Evolutionary conservation across 495 filamentous ascomycete genomes (phyloP), one percentile per base, ranked within the genome.

Genomic region (Endocarpon pusillum): DNA sequence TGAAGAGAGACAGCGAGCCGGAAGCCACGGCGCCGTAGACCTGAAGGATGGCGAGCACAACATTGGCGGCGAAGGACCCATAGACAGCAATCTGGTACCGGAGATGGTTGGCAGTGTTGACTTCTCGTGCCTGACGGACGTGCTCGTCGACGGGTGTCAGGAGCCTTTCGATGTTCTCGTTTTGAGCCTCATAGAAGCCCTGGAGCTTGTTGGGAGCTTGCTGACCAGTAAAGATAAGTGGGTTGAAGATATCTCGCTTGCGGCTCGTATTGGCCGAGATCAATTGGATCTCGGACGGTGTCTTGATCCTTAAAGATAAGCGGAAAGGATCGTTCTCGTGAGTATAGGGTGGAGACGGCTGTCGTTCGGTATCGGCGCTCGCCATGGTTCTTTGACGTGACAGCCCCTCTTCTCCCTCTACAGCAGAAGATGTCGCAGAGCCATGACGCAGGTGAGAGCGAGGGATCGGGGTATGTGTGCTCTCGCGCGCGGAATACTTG

Each of bases 101-200:
- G 19, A 91, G 58, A 33, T 82, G 73, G 46, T 91, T 87, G 19
- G 82, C 76, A 37, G 67, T 69, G 35, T 78, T 74, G 50, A 85
- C 69, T 39, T 89, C 74, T 38, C 75, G 76, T 21, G 85, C 84
- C 12, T 80, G 71, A 20, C 74, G 69, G 22, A 78, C 62, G 49
- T 96, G 91, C 48, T 94, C 85, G 47, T 92, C 81, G 2, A 96
- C 85, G 4, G 81, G 81, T 53, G 89, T 94, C 37, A 97, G 66
- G 58, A 96, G 67, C 11, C 79, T 70, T 58, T 91, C 70, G 45
- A 97, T 96, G 43, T 80, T 87, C 53, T 83, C 79, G 48, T 97
- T 97, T 55, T 97, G 89, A 14, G 61, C 65, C 45, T 84, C 67
- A 59, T 97, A 97, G 61, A 94, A 97, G 17, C 71, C 69, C 40